Evolutionary conservation across 139 green algal genomes (phyloP), one percentile per base, ranked within the genome.

Genomic region (Coccomyxa sp.): DNA sequence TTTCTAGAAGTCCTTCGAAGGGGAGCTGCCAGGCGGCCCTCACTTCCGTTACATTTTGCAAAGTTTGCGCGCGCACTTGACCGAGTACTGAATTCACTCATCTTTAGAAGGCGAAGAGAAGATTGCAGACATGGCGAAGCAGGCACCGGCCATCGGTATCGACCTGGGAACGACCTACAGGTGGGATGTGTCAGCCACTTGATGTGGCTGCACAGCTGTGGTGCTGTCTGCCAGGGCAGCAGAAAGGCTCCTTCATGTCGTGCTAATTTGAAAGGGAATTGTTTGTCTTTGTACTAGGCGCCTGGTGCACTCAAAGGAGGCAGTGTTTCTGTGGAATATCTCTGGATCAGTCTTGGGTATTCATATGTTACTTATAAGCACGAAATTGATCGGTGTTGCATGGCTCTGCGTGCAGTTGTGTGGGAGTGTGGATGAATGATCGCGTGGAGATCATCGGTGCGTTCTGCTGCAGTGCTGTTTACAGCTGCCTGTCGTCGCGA

Each of bases 401-500:
- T 51, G 38, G 3, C 38, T 51, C 38, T 51, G 38, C 38, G 11
- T 60, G 27, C 85, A 83, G 79, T 67, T 97, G 94, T 80, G 93
- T 98, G 16, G 95, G 95, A 60, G 95, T 98, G 12, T 98, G 95
- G 95, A 94, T 98, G 87, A 94, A 98, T 75, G 94, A 96, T 79
- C 90, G 95, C 17, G 95, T 97, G 13, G 95, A 98, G 88, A 97
- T 98, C 85, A 97, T 98, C 25, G 63, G 63, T 71, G 63, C 18
- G 63, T 71, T 71, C 7, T 25, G 38, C 38, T 51, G 38, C 38
- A 11, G 3, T 51, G 38, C 38, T 51, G 38, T 51, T 3, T 7
- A 51, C 38, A 51, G 38, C 38, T 51, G 38, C 38, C 63, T 82
- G 81, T 74, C 85, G 83, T 58, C 38, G 38, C 38, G 38, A 51